phyloP scores from a whole-genome alignment of 1,139 yeast species.

The Yamadazyma dushanensis region DNA sequence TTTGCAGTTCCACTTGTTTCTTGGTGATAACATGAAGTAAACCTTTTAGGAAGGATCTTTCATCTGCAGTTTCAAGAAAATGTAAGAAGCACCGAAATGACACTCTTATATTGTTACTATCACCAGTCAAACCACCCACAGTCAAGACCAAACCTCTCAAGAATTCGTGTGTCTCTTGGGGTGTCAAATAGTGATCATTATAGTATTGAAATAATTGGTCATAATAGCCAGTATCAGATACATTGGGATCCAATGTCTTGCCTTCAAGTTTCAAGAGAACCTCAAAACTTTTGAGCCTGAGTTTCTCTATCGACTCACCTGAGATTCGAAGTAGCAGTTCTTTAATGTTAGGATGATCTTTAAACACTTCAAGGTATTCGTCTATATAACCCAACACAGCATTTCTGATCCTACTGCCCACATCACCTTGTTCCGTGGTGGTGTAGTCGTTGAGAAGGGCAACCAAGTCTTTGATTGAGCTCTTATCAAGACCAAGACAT shows the following conservation, averaged over 20 bases:
- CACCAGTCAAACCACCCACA: constrained; percentile 63
- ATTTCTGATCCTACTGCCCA: constrained; percentile 69
- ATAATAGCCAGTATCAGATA: constrained; percentile 23
- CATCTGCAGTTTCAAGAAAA: constrained; percentile 24
- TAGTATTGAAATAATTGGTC: constrained; percentile 23
- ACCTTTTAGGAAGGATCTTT: constrained; percentile 13
- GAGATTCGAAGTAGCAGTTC: constrained; percentile 50
- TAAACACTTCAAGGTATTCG: constrained; percentile 13
- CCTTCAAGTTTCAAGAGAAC: constrained; percentile 3
- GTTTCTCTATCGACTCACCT: constrained; percentile 38
- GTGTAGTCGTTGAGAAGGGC: constrained; percentile 61
- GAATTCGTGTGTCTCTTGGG: constrained; percentile 28
- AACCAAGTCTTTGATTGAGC: constrained; percentile 14
- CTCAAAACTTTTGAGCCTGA: constrained; percentile 28
- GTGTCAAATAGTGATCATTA: constrained; percentile 1
- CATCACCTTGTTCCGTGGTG: constrained; percentile 70
- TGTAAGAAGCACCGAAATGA: constrained; percentile 44
- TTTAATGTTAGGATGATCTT: constrained; percentile 9
- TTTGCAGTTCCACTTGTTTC: constrained; percentile 11
- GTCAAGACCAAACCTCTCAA: constrained; percentile 59
- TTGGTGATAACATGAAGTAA: constrained; percentile 19
- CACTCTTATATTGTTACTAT: constrained; percentile 45
- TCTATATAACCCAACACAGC: constrained; percentile 46
- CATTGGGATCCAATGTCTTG: not conserved
- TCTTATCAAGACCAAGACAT: constrained; percentile 7